Conservation (phyloP, 2,329 filamentous ascomycete species). For the Camillea tinctor region DNA sequence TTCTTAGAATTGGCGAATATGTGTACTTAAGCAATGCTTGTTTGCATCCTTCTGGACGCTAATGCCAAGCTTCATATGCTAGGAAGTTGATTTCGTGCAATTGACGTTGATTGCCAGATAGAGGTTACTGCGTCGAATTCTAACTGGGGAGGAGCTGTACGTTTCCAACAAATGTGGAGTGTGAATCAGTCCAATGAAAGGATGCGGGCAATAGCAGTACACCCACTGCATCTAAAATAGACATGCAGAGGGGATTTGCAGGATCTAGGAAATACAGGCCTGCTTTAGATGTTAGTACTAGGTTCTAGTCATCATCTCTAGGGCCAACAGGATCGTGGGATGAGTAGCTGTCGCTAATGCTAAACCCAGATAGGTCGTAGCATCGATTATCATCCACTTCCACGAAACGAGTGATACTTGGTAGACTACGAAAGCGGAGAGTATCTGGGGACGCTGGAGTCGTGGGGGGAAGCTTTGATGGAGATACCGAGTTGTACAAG, state of each 20-base stretch:
- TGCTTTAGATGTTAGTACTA: not conserved
- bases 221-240: not conserved
- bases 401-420: not conserved
- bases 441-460: not conserved
- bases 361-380: not conserved
- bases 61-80: not conserved
- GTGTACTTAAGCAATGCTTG: not conserved
- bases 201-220: not conserved
- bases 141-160: not conserved
- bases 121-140: not conserved
- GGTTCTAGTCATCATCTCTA: not conserved
- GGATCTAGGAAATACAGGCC: not conserved
- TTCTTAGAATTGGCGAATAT: not conserved
- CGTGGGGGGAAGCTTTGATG: not conserved
- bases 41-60: not conserved
- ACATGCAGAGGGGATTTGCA: not conserved
- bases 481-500: not conserved
- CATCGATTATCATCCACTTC: not conserved
- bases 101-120: not conserved
- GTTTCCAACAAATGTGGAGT: not conserved
- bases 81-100: not conserved
- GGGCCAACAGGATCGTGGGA: not conserved
- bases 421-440: not conserved
- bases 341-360: not conserved
- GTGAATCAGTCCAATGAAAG: not conserved